Evolutionary conservation across 1,284 basidiomycete genomes (phyloP).

Genomic region (Trametes polyzona): DNA sequence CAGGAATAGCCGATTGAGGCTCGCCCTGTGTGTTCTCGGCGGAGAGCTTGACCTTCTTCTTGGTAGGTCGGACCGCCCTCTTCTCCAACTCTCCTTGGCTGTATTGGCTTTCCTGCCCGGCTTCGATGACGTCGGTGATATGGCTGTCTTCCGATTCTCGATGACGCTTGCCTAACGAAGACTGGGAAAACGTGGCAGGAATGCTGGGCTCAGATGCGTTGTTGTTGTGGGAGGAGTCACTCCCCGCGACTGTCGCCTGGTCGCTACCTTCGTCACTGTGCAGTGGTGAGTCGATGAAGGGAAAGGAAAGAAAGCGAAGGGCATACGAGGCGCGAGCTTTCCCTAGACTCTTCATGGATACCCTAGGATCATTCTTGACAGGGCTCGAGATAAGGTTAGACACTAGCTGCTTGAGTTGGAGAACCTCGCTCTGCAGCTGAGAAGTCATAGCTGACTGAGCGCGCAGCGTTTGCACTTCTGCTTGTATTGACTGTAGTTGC

Average conservation of each 20-base stretch:
- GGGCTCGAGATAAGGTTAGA: slow-evolving; percentile 2
- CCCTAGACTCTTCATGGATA: slow-evolving; percentile 27
- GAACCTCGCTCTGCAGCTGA: slow-evolving; percentile 29
- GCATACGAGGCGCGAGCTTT: slow-evolving; percentile 30
- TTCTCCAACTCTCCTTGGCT: slow-evolving; percentile 42
- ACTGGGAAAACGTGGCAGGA: slow-evolving; percentile 25
- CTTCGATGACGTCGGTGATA: slow-evolving; percentile 46
- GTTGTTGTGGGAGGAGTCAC: background rate
- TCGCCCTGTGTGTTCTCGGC: slow-evolving; percentile 1
- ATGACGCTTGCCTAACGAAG: slow-evolving; percentile 59
- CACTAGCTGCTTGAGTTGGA: slow-evolving; percentile 26
- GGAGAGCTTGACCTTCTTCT: slow-evolving; percentile 54
- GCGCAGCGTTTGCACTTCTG: slow-evolving; percentile 29
- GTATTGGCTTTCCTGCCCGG: slow-evolving; percentile 40
- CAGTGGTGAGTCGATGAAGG: background rate
- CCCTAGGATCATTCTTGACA: background rate
- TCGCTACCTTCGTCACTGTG: slow-evolving; percentile 14
- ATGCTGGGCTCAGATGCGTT: no score
- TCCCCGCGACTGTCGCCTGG: slow-evolving; percentile 2
- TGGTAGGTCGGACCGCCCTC: slow-evolving; percentile 46
- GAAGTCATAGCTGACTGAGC: slow-evolving; percentile 20
- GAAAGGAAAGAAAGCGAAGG: background rate
- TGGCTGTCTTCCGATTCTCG: slow-evolving; percentile 52
- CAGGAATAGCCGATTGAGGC: background rate
- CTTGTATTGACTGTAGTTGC: slow-evolving; percentile 22